Base-by-base conservation (phyloP, 768 basidiomycete genomes). In the Lyophyllum shimeji region DNA sequence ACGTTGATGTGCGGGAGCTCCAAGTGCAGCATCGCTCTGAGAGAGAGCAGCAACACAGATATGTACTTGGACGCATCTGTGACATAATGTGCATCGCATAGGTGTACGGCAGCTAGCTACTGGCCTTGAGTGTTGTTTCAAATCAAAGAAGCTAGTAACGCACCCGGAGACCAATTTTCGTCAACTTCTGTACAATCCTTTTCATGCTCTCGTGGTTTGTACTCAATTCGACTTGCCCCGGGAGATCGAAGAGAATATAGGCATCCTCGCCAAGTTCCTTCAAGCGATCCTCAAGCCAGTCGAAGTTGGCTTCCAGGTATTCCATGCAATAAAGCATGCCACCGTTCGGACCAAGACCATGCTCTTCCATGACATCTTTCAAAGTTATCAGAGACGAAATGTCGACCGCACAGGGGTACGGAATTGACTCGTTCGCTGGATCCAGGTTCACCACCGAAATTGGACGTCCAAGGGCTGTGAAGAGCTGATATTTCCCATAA, bases 1-100 rank as follows among this genome's bases (percentile, higher is more conserved):
- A 99, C 97, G 66, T 99, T 98, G 73, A 99, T 79, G 68, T 98
- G 97, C 0, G 97, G 97, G n/a, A 98, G 81, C 65, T 97, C 97
- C 53, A 99, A 81, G 65, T 98, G 95, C n/a, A 99, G 79, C 97
- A 98, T 98, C 15, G 96, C 92, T 47, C 97, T 82, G 24, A 99
- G 79, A 11, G 95, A 93, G 12, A 98, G 84, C 33, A 99, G 81
- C 42, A 98, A 80, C 34, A 98, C 85, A 12, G 95, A 94, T 57
- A 98, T 81, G 71, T 95, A 99, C 75, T 98, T 98, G 2, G 93
- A 81, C 2, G 95, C 89, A 67, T 98, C 95, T 45, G 95, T 96
- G 64, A 98, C 90, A 69, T 98, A 95, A 72, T 96, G 93, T 0
- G 97, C 92, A 74, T 99, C 96, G 70, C 94, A 97, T 1, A 99